Conservation (phyloP, 2,329 filamentous ascomycete species). For the Fusarium sulawesiense region DNA sequence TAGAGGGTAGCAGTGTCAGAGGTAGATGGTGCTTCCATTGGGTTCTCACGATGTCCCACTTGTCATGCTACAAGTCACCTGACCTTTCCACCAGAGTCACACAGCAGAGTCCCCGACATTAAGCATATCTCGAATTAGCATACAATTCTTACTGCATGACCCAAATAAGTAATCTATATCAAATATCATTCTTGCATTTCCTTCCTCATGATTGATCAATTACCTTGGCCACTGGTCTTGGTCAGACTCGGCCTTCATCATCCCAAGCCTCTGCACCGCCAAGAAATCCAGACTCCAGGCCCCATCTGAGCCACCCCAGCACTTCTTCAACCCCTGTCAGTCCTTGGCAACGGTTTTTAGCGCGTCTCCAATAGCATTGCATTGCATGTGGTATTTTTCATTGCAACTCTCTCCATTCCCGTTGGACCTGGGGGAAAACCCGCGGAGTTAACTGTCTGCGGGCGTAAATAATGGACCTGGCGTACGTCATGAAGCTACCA, state of each 20-base stretch:
- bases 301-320: slow-evolving; percentile 8
- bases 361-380: not conserved
- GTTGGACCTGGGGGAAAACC: not conserved
- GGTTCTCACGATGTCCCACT: not conserved
- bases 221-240: not conserved
- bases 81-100: not conserved
- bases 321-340: not conserved
- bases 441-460: not conserved
- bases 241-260: not conserved
- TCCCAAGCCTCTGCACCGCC: slow-evolving; percentile 12
- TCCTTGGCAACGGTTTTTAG: slow-evolving; percentile 23
- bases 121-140: not conserved
- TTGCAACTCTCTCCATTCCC: not conserved
- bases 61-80: not conserved
- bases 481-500: slow-evolving; percentile 4
- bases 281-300: slow-evolving; percentile 16
- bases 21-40: not conserved
- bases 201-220: no score
- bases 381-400: not conserved
- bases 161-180: not conserved
- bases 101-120: not conserved
- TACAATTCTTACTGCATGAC: not conserved
- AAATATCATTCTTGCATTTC: not conserved
- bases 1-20: no score
- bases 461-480: not conserved